phyloP scores from a whole-genome alignment of 2,329 filamentous ascomycete genomes.

The Pseudogymnoascus sp. region DNA sequence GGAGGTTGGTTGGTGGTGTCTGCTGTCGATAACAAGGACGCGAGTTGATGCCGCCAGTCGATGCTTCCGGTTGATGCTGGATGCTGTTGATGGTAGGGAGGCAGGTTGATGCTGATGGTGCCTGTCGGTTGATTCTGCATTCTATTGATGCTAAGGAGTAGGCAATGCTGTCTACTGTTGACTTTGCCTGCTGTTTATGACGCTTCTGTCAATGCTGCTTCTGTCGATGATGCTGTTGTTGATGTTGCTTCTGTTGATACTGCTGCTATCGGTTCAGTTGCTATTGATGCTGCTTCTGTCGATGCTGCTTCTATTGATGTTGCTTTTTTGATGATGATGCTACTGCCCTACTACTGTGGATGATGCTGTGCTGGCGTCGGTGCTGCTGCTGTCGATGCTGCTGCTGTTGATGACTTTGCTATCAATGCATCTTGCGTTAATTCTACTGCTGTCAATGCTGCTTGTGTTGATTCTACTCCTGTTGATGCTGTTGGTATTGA shows the following conservation, averaged over 20 bases:
- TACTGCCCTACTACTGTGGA: no score
- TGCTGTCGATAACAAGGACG: neutral
- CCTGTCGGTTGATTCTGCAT: neutral
- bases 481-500: no score
- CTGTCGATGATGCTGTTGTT: neutral
- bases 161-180: neutral
- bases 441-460: neutral
- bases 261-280: neutral
- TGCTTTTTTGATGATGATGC: no score
- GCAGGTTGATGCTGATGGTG: neutral
- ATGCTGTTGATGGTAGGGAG: neutral
- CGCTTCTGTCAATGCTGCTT: neutral
- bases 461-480: neutral
- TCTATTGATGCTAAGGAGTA: neutral
- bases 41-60: neutral
- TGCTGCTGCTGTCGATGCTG: neutral
- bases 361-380: neutral
- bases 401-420: neutral
- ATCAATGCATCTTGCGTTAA: neutral
- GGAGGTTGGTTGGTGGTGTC: neutral
- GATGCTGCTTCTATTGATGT: neutral
- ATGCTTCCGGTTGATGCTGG: neutral
- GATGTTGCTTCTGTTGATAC: neutral
- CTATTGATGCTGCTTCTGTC: no score
- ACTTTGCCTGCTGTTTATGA: neutral